Evolutionary conservation across 768 basidiomycete species (phyloP).

Genomic region (Mycena crocata): DNA sequence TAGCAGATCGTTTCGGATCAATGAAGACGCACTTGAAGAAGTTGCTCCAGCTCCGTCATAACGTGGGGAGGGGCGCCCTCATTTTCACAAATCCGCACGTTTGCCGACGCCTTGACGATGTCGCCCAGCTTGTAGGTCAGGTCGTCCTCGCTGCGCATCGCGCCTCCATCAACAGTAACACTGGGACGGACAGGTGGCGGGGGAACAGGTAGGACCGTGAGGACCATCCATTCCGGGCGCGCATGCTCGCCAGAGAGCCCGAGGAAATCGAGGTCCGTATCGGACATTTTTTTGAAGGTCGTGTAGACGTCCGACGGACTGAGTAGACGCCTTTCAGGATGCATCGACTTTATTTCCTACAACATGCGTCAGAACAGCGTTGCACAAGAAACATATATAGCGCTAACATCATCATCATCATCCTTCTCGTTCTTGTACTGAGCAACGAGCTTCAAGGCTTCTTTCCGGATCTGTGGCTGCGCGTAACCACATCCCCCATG

Average conservation of each 20-base stretch:
- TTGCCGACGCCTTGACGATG: constrained; percentile 94
- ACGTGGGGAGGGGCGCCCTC: constrained; percentile 98
- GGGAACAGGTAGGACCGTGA: constrained; percentile 97
- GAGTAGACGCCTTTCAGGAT: constrained; percentile 43
- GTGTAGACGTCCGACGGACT: constrained; percentile 30
- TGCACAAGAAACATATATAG: constrained; percentile 13
- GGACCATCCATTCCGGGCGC: constrained; percentile 99
- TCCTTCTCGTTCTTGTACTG: constrained; percentile 96
- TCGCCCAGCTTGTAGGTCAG: constrained; percentile 98
- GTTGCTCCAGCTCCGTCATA: constrained; percentile 94
- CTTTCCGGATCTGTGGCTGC: constrained; percentile 92
- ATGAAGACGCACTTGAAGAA: constrained; percentile 79
- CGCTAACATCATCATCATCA: constrained; percentile 87
- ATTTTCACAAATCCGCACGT: constrained; percentile 91
- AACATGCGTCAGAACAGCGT: constrained; percentile 18
- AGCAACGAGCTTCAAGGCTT: constrained; percentile 93
- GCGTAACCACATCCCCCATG: constrained; percentile 96
- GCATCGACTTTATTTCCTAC: constrained; percentile 83
- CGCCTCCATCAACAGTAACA: constrained; percentile 96
- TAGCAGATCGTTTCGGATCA: constrained; percentile 1
- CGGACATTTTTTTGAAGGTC: constrained; percentile 33
- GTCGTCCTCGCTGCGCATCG: constrained; percentile 97
- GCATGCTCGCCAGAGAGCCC: constrained; percentile 97
- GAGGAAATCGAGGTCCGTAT: constrained; percentile 20
- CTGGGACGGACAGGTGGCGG: constrained; percentile 98